Evolutionary conservation across 139 green algal species (phyloP).

Genomic region (Micromonas pusilla): DNA sequence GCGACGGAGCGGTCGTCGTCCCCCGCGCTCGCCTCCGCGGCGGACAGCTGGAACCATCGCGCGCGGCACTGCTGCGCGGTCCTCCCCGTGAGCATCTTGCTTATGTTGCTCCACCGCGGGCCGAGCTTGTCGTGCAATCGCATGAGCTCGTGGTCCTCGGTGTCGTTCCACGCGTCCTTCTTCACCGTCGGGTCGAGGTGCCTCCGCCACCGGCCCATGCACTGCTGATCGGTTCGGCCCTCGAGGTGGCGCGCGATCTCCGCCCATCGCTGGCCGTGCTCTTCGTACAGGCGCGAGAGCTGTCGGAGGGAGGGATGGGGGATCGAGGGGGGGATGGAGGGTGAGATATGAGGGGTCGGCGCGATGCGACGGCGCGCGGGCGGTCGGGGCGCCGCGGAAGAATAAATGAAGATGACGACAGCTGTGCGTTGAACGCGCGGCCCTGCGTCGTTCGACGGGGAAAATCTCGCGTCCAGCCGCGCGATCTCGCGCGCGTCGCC

Average conservation of each 20-base stretch:
- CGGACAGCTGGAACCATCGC: conserved; percentile 62
- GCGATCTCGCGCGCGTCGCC: background rate
- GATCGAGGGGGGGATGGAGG: background rate
- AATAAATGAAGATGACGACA: no score
- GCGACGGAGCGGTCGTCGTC: background rate
- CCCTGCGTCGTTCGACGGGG: background rate
- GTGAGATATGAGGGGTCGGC: background rate
- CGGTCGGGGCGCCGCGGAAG: no score
- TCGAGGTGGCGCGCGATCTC: conserved; percentile 57
- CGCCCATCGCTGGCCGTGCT: conserved; percentile 61
- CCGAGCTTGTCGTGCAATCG: conserved; percentile 42
- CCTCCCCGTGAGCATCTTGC: conserved; percentile 59
- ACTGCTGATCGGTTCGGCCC: conserved; percentile 82
- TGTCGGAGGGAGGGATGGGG: background rate
- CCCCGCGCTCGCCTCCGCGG: background rate
- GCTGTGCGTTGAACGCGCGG: no score
- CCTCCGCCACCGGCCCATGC: conserved; percentile 75
- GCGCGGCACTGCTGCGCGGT: conserved; percentile 79
- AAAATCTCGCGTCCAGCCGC: background rate
- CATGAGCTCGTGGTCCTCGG: conserved; percentile 49
- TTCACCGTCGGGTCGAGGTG: conserved; percentile 74
- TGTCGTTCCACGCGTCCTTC: conserved; percentile 47
- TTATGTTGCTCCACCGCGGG: conserved; percentile 66
- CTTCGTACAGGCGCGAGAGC: conserved; percentile 15
- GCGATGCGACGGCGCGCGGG: no score